Percentiles rank a stretch among this genome's conserved stretches.
phyloP scores from a whole-genome alignment of 2,329 filamentous ascomycete genomes.

The Talaromyces verruculosus region DNA sequence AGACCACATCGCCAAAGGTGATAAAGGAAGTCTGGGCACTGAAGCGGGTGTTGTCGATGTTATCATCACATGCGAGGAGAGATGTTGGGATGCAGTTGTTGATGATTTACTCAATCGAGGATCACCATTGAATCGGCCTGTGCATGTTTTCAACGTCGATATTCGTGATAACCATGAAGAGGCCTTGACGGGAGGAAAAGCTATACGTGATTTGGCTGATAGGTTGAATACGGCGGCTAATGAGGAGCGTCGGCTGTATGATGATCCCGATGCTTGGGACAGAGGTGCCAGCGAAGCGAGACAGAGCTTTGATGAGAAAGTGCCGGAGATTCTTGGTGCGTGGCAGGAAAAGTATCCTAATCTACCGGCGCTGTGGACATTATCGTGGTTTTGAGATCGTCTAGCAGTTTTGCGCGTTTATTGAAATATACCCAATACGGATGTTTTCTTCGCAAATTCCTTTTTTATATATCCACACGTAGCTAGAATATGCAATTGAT shows the following conservation, averaged over 20 bases:
- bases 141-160: conserved; percentile 97
- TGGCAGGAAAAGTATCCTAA: conserved; percentile 97
- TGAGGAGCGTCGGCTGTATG: conserved; percentile 70
- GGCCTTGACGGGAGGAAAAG: conserved; percentile 82
- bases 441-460: background rate
- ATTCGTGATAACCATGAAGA: conserved; percentile 99
- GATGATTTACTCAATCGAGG: conserved; percentile 89
- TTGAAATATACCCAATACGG: background rate
- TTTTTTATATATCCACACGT: background rate
- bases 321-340: conserved; percentile 83
- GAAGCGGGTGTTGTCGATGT: conserved; percentile 90
- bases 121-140: conserved; percentile 81
- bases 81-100: conserved; percentile 96
- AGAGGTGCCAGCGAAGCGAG: conserved; percentile 66
- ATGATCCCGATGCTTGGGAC: conserved; percentile 68
- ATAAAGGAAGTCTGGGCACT: conserved; percentile 75
- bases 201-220: conserved; percentile 87
- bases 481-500: background rate
- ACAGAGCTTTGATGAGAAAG: conserved; percentile 82
- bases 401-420: background rate
- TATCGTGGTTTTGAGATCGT: conserved; percentile 65
- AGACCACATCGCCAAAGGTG: conserved; percentile 65
- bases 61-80: conserved; percentile 95
- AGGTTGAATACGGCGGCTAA: conserved; percentile 76
- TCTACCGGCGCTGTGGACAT: conserved; percentile 86